Percentiles rank a stretch among this genome's conserved stretches.
Conservation (phyloP, 2,329 filamentous ascomycete species). For the Lasiodiplodia sp. region DNA sequence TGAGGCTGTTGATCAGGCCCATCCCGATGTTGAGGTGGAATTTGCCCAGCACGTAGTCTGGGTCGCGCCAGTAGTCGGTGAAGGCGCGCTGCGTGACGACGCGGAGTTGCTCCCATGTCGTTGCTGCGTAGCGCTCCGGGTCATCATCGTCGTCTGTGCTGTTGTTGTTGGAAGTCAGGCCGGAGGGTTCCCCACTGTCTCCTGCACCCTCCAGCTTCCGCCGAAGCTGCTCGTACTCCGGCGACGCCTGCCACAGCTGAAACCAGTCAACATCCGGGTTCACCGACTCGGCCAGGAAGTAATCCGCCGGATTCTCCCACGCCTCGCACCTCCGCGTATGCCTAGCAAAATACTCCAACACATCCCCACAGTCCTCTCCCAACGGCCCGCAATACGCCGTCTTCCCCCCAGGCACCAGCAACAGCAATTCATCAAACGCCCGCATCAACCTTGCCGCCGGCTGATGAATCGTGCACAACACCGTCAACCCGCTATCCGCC, state of each 20-base stretch:
- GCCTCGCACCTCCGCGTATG: constrained; percentile 66
- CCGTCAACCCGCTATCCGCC: constrained; percentile 55
- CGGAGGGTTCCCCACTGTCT: no score
- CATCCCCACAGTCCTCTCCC: constrained; percentile 49
- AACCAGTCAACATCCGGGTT: background rate
- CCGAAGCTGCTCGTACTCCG: background rate
- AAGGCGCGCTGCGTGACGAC: background rate
- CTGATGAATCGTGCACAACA: constrained; percentile 58
- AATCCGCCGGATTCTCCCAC: constrained; percentile 75
- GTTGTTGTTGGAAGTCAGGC: no score
- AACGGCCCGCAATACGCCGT: constrained; percentile 53
- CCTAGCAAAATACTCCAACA: constrained; percentile 65
- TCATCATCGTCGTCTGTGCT: background rate
- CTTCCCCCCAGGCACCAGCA: constrained; percentile 49
- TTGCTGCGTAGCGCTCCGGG: background rate
- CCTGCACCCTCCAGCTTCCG: background rate
- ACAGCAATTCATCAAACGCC: constrained; percentile 53
- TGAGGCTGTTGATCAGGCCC: constrained; percentile 7
- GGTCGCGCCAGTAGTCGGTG: background rate
- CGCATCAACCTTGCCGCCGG: constrained; percentile 54
- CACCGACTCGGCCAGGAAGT: background rate
- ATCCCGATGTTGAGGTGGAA: background rate
- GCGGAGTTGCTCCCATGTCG: background rate
- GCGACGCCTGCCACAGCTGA: background rate
- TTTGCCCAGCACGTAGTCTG: background rate